Evolutionary conservation across 495 filamentous ascomycete species (phyloP).

Genomic region (Tirmania nivea): DNA sequence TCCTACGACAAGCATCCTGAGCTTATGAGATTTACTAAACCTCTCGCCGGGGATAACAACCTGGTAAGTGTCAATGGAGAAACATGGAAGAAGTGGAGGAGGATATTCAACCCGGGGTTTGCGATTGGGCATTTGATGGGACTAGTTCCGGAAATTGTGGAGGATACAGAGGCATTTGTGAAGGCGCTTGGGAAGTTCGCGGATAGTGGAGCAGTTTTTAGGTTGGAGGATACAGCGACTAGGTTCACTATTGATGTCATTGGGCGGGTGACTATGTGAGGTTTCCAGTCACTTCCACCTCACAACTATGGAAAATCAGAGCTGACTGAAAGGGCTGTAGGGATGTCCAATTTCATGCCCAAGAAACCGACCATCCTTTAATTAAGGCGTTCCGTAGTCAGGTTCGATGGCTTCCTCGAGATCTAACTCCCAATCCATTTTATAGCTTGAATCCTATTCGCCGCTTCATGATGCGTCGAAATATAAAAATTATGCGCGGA

Average conservation of each 20-base stretch:
- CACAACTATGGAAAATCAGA: no score
- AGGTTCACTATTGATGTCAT: not conserved
- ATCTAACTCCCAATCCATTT: not conserved
- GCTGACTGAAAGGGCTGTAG: no score
- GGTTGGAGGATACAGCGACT: not conserved
- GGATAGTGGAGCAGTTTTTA: not conserved
- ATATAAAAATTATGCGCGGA: no score
- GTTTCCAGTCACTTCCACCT: no score
- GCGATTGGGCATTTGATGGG: slow-evolving; percentile 21
- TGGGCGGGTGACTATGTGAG: not conserved
- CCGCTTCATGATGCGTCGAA: no score
- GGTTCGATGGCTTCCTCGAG: not conserved
- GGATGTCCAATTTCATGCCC: not conserved
- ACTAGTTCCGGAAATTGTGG: slow-evolving; percentile 23
- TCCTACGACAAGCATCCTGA: slow-evolving; percentile 20
- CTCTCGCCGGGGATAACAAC: not conserved
- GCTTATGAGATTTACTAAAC: slow-evolving; percentile 20
- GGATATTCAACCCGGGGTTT: slow-evolving; percentile 29
- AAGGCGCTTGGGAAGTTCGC: slow-evolving; percentile 38
- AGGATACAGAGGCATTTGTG: slow-evolving; percentile 21
- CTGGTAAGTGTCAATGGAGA: slow-evolving; percentile 14
- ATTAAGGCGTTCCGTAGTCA: not conserved
- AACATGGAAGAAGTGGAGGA: slow-evolving; percentile 25
- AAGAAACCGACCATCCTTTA: not conserved
- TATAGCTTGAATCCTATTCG: not conserved